These are phyloP conservation scores for Phyllosticta capitalensis DNA, from an alignment of 2,329 filamentous ascomycete genomes.

Conservation along the genomic window DNA sequence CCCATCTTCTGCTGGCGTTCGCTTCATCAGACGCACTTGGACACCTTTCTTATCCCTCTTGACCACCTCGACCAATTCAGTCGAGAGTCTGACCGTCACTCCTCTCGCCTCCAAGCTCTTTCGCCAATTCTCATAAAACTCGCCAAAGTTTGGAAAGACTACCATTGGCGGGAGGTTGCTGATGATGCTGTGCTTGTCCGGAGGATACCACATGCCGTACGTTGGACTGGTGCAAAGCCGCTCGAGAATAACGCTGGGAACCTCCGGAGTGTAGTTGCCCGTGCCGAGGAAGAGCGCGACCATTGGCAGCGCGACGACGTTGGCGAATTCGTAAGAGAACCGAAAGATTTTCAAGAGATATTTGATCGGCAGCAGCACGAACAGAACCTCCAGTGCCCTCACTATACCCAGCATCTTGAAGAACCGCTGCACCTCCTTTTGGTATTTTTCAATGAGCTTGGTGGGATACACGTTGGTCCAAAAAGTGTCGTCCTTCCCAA, in stretches of 20 bases:
- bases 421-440: constrained; percentile 47
- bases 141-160: constrained; percentile 52
- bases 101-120: constrained; percentile 45
- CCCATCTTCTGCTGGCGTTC: constrained; percentile 32
- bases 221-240: constrained; percentile 43
- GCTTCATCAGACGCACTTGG: constrained; percentile 37
- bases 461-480: constrained; percentile 59
- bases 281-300: constrained; percentile 66
- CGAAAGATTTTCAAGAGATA: constrained; percentile 57
- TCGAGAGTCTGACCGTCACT: constrained; percentile 47
- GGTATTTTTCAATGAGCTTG: constrained; percentile 45
- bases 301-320: constrained; percentile 62
- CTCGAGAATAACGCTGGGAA: constrained; percentile 57
- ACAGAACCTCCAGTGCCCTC: constrained; percentile 50
- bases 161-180: constrained; percentile 48
- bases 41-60: constrained; percentile 45
- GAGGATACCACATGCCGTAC: constrained; percentile 50
- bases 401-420: constrained; percentile 46
- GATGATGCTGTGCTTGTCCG: constrained; percentile 37
- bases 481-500: constrained; percentile 53
- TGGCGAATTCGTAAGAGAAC: constrained; percentile 60
- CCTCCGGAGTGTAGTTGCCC: constrained; percentile 64
- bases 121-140: constrained; percentile 53
- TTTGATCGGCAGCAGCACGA: constrained; percentile 53
- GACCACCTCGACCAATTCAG: constrained; percentile 45